Conservation (phyloP, 2,329 filamentous ascomycete genomes). For the Escovopsis sp. region DNA sequence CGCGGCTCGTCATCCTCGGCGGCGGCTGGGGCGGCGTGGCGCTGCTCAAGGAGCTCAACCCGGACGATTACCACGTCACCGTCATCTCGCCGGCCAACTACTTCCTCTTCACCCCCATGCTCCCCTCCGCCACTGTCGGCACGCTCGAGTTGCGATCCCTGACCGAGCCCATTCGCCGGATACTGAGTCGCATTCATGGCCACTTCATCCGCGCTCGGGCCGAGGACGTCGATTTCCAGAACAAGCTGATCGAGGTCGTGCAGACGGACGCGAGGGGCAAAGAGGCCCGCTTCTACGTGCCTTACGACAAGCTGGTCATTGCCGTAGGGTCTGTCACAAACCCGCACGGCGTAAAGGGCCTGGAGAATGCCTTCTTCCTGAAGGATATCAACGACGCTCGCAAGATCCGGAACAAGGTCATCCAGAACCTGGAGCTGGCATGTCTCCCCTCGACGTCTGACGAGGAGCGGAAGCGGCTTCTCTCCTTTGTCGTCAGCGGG, state of each 20-base stretch:
- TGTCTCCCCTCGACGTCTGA: constrained; percentile 88
- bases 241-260: constrained; percentile 78
- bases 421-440: constrained; percentile 79
- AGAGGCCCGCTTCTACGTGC: constrained; percentile 76
- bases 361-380: constrained; percentile 87
- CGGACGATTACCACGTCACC: constrained; percentile 89
- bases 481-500: constrained; percentile 93
- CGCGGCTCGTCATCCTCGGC: constrained; percentile 79
- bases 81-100: constrained; percentile 91
- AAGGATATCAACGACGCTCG: constrained; percentile 92
- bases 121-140: constrained; percentile 91
- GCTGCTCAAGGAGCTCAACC: constrained; percentile 75
- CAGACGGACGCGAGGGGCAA: constrained; percentile 57
- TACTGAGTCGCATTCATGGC: constrained; percentile 61
- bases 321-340: constrained; percentile 88
- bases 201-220: constrained; percentile 84
- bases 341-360: constrained; percentile 84
- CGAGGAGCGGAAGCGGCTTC: constrained; percentile 68
- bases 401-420: constrained; percentile 72
- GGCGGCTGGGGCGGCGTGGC: constrained; percentile 93
- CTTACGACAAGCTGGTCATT: constrained; percentile 92
- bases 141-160: constrained; percentile 83
- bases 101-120: constrained; percentile 96
- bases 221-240: constrained; percentile 79
- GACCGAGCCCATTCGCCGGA: constrained; percentile 81